Conservation (phyloP, 2,329 filamentous ascomycete species). For the Ophiocordyceps australis region DNA sequence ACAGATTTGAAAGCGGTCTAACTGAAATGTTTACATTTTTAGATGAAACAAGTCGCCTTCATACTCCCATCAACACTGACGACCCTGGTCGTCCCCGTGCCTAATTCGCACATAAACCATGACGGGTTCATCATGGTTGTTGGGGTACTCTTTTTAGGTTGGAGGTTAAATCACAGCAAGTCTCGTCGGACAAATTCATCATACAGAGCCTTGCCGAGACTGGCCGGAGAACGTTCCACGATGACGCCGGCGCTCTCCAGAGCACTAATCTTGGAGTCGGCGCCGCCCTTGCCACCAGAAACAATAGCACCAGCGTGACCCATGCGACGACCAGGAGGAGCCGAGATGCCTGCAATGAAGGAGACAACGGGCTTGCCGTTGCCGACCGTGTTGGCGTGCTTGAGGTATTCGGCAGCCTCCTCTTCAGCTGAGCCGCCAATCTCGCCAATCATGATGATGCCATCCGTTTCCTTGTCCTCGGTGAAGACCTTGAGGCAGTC, state of each 20-base stretch:
- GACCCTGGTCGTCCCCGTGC: no score
- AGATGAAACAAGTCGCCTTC: no score
- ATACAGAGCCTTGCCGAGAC: slow-evolving; percentile 83
- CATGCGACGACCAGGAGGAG: slow-evolving; percentile 91
- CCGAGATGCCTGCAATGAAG: slow-evolving; percentile 97
- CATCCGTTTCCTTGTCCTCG: slow-evolving; percentile 87
- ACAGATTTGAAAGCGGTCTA: no score
- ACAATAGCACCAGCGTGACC: slow-evolving; percentile 98
- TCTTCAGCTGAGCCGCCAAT: slow-evolving; percentile 96
- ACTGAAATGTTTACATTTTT: no score
- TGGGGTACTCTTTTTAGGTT: no score
- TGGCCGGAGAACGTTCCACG: slow-evolving; percentile 85
- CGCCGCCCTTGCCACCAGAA: slow-evolving; percentile 90
- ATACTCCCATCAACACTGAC: no score
- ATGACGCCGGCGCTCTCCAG: slow-evolving; percentile 87
- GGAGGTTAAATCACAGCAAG: no score
- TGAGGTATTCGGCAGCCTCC: slow-evolving; percentile 92
- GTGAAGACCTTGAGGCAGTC: slow-evolving; percentile 97
- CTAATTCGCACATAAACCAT: no score
- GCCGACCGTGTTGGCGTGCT: slow-evolving; percentile 75
- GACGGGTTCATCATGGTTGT: no score
- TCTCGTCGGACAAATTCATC: slow-evolving; percentile 93
- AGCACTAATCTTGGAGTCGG: slow-evolving; percentile 93
- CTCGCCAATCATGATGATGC: slow-evolving; percentile 99
- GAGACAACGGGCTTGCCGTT: slow-evolving; percentile 83